Base-by-base conservation (phyloP, 352 stramenopile species). In the Phytophthora fragariaefolia region DNA sequence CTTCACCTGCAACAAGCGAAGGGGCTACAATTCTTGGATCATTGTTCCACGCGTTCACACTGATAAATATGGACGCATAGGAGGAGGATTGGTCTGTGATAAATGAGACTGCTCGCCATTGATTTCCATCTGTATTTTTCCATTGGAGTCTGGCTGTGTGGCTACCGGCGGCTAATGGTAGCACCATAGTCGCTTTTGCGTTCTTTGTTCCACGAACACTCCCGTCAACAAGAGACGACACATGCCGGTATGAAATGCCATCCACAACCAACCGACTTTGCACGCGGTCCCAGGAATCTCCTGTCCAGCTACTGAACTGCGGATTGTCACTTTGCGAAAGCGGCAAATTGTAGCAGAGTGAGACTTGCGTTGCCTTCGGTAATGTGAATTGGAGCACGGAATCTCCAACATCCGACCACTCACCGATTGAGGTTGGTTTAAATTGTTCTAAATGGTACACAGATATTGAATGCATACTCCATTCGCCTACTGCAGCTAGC, bases 381-480 rank as follows among this genome's bases (percentile, higher is more conserved):
- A 94, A 59, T 2, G 62, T 79, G 46, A 94, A 94, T 22, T 90
- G 75, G n/a, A 92, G 76, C 9, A 92, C 71, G 15, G 86, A 92
- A 48, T 91, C 77, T 17, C 86, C 86, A 18, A 94, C 86, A 48
- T 92, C 83, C 1, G 83, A 94, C 86, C 86, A 94, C 6, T 85
- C 59, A 4, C 74, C 69, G 1, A 77, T 34, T 26, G 76, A 55
- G 13, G 56, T 22, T 32, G 71, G 46, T 6, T 66, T 76, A 45
- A 52, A 82, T 34, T 86, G 71, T 8, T 81, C 58, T 18, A 91
- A 63, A 51, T 75, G 67, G 49, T 92, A 94, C 6, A 90, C 69
- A 0, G 86, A 90, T 10, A 92, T 63, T 2, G 68, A 71, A 20
- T 85, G 59, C 17, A 87, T 50, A 20, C 62, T 59, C 30, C 67